phyloP scores from a whole-genome alignment of 176 grass and related monocot species.

The Panicum miliaceum region DNA sequence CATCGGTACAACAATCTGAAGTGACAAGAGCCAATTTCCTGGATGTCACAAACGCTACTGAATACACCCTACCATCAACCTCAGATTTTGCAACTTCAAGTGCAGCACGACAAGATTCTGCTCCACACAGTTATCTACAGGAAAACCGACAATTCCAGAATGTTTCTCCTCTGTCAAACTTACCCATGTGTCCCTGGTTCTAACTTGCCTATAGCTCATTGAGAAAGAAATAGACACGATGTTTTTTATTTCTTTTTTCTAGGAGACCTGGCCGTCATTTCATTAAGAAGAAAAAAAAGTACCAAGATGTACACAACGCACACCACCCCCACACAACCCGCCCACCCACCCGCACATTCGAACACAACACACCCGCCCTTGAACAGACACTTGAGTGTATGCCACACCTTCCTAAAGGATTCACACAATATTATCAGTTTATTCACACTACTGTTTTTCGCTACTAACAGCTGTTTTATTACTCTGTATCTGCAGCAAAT shows the following conservation, averaged over 20 bases:
- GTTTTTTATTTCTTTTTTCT: too few species aligned
- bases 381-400: too few species aligned
- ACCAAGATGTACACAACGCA: background rate
- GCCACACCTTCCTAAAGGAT: background rate
- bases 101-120: constrained; percentile 53
- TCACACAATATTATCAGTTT: background rate
- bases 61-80: constrained; percentile 59
- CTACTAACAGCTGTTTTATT: constrained; percentile 20
- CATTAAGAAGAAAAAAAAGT: too few species aligned
- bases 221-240: too few species aligned
- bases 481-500: constrained; percentile 54
- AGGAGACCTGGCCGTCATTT: too few species aligned
- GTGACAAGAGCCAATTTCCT: constrained; percentile 50
- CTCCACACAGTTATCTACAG: constrained; percentile 55
- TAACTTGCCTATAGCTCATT: background rate
- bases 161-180: constrained; percentile 70
- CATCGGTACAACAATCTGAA: constrained; percentile 56
- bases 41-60: constrained; percentile 50
- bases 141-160: constrained; percentile 73
- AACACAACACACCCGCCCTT: background rate
- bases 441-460: background rate
- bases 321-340: too few species aligned
- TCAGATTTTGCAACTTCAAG: constrained; percentile 53
- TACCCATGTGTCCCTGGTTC: constrained; percentile 11
- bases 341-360: too few species aligned